Conservation (phyloP, 1,139 yeast species). For the Yamadazyma sp. region DNA sequence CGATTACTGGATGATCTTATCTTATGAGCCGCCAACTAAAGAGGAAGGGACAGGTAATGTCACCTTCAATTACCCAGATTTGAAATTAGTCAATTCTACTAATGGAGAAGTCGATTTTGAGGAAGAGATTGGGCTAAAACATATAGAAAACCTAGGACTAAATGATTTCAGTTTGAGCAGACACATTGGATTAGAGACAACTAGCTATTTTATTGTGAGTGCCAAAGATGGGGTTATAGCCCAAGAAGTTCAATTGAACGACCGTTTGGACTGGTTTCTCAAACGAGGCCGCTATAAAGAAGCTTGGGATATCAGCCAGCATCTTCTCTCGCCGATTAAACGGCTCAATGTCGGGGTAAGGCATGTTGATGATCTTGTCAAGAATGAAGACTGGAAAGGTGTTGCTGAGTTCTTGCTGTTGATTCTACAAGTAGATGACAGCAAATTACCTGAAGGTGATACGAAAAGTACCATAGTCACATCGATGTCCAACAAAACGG, state of each 20-base stretch:
- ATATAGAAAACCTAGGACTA: constrained; percentile 61
- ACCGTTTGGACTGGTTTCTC: constrained; percentile 72
- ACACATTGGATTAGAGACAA: constrained; percentile 32
- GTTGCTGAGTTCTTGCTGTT: constrained; percentile 53
- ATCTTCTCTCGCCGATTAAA: constrained; percentile 49
- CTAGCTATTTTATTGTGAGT: constrained; percentile 67
- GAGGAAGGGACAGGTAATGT: constrained; percentile 27
- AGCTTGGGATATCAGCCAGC: constrained; percentile 78
- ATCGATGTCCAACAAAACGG: constrained; percentile 8
- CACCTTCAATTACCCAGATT: constrained; percentile 54
- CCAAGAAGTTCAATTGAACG: constrained; percentile 64
- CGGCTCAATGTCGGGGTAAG: constrained; percentile 62
- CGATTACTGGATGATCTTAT: constrained; percentile 60
- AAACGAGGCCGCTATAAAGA: constrained; percentile 53
- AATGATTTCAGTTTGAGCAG: constrained; percentile 76
- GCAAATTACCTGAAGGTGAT: constrained; percentile 31
- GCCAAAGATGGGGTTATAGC: constrained; percentile 83
- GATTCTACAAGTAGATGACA: constrained; percentile 36
- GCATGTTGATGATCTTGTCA: constrained; percentile 58
- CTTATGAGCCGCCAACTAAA: constrained; percentile 49
- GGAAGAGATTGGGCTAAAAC: constrained; percentile 73
- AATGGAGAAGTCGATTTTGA: constrained; percentile 79
- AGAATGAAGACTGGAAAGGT: constrained; percentile 52
- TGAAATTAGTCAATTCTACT: constrained; percentile 62
- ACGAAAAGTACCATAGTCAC: constrained; percentile 30